Base-by-base conservation (phyloP, 768 basidiomycete species). In the Mycena latifolia region DNA sequence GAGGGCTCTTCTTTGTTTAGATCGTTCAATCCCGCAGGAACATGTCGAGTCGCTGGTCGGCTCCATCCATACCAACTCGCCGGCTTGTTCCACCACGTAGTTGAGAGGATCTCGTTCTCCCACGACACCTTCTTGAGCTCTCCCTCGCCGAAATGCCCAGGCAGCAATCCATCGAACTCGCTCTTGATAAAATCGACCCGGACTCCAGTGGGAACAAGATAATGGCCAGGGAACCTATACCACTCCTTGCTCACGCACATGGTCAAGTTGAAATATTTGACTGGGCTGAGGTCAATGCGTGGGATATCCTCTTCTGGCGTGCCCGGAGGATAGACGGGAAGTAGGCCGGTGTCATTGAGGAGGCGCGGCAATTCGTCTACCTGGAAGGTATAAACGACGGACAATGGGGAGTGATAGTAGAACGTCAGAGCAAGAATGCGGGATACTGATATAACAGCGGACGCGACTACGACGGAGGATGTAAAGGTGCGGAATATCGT, bases 181-280 rank as follows among this genome's bases (percentile, higher is more conserved):
- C 92, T 95, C 81, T 95, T 93, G 76, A 99, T 82, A 78, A 95
- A 98, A 63, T 91, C 85, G n/a, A 97, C 89, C 28, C 88, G 84
- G 63, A 99, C 80, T 28, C 88, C 92, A 63, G 90, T 86, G 2
- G 96, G 96, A 24, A 99, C 85, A 52, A 97, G 85, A 77, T 92
- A 98, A 75, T 92, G 92, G 5, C 94, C 89, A 3, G 96, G 93
- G 83, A 95, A 99, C 25, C 97, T 86, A 74, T 98, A 84, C 98
- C 98, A 99, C 78, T 99, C 98, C 76, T 96, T 96, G 52, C 92
- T 94, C 55, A 92, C 83, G 78, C 98, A 99, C 1, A 99, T 74
- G 29, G 84, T 88, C 62, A 99, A 79, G 61, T 89, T 86, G 72
- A 96, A 88, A 15, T 87, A 82, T 61, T 82, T 83, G 73, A 98